Evolutionary conservation across 208 protist species (phyloP).

Genomic region (Trypanosoma brucei): DNA sequence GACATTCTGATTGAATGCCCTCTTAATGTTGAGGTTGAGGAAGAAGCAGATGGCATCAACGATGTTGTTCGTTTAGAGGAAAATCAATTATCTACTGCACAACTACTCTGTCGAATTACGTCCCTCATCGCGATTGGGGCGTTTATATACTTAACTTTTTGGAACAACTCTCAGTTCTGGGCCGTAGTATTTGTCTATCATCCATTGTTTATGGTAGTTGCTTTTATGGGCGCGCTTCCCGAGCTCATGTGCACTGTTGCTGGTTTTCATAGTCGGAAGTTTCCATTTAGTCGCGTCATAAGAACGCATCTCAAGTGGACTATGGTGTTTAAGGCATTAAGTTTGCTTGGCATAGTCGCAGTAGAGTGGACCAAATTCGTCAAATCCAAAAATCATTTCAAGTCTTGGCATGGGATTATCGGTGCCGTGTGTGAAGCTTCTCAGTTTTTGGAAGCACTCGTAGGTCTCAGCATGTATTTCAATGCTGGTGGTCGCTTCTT

Average conservation of each 20-base stretch:
- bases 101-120: too few relatives aligned
- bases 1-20: too few relatives aligned
- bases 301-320: constrained; percentile 33
- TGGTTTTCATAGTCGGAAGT: constrained; percentile 6
- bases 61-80: too few relatives aligned
- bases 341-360: constrained; percentile 34
- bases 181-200: constrained; percentile 45
- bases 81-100: too few relatives aligned
- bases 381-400: constrained; percentile 33
- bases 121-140: too few relatives aligned
- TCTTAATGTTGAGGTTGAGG: too few relatives aligned
- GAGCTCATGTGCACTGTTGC: constrained; percentile 37
- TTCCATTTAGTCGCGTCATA: constrained; percentile 21
- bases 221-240: constrained; percentile 44
- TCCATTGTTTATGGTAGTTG: constrained; percentile 41
- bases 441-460: constrained; percentile 13
- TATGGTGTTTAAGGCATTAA: constrained; percentile 34
- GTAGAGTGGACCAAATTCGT: constrained; percentile 57
- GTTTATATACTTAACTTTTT: too few relatives aligned
- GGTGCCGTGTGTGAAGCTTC: constrained; percentile 21
- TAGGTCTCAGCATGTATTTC: constrained; percentile 21
- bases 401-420: constrained; percentile 39
- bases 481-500: not conserved
- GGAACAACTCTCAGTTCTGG: not conserved
- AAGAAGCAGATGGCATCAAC: too few relatives aligned